Evolutionary conservation across 163 green algal genomes (phyloP), one percentile per base, ranked within the genome.

Genomic region (Scenedesmus sp.): DNA sequence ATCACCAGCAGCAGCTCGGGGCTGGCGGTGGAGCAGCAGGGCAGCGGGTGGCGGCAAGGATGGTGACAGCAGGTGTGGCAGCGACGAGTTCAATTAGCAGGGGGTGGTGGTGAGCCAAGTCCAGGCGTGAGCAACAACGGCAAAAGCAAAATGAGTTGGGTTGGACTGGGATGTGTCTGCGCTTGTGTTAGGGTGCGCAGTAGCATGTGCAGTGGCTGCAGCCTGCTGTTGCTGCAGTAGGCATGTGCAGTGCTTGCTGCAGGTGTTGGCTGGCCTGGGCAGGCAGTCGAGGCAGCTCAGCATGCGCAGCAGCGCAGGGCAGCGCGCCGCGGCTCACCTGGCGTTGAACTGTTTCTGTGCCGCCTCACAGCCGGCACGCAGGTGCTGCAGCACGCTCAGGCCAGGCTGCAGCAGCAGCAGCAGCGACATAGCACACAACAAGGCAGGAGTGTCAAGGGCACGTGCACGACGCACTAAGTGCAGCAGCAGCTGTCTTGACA

Each of bases 1-100:
- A 93, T 73, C 59, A 93, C 90, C 46, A 93, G 84, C 73, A 93
- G 84, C 73, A 93, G 73, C 34, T 93, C 76, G 16, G 82, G 13
- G 62, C 89, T 92, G 89, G 55, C 84, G 46, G 74, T 7, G 26
- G 64, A 23, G 56, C 3, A 76, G 66, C 66, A 70, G 62, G 8
- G 16, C 66, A 79, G 77, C 46, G 26, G 20, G 55, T 9, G 57
- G 55, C 2, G 54, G 52, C 52, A 77, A 20, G 84, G 59, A 18
- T 1, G 16, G 83, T 59, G 20, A 59, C 57, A 62, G 23, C 57
- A 18, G 18, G 13, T 15, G 84, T 18, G 26, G 60, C 60, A 77
- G 84, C 62, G 20, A 13, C 26, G 34, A 7, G 20, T 18, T 18
- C 77, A 34, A 4, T 9, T 52, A 23, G 7, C 12, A 4, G 34